Conservation (phyloP, 2,329 filamentous ascomycete genomes). For the Teratosphaeria destructans region DNA sequence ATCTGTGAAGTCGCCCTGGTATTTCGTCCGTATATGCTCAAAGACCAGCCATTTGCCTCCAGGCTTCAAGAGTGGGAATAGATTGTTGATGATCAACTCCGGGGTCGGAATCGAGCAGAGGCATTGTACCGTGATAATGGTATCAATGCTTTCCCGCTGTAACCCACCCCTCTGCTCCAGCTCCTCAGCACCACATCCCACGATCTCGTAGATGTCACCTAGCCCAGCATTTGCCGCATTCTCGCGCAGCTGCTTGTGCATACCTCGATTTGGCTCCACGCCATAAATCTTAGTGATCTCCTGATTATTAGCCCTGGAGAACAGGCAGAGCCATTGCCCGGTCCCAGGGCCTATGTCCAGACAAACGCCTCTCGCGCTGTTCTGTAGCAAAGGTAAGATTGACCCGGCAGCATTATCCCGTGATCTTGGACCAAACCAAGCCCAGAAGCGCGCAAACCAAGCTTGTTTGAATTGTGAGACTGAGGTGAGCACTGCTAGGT, state of each 20-base stretch:
- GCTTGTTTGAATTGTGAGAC: constrained; percentile 26
- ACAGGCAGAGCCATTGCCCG: constrained; percentile 51
- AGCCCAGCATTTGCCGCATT: constrained; percentile 45
- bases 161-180: constrained; percentile 37
- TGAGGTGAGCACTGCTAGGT: constrained; percentile 17
- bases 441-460: constrained; percentile 57
- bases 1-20: constrained; percentile 20
- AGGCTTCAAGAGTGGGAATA: constrained; percentile 50
- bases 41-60: constrained; percentile 54
- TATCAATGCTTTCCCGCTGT: constrained; percentile 43
- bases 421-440: constrained; percentile 41
- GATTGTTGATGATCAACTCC: constrained; percentile 42
- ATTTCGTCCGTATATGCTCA: constrained; percentile 45
- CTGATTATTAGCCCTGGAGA: constrained; percentile 25
- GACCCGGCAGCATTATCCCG: constrained; percentile 31
- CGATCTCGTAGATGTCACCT: constrained; percentile 48
- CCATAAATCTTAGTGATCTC: constrained; percentile 43
- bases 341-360: constrained; percentile 54
- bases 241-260: constrained; percentile 39
- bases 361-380: constrained; percentile 43
- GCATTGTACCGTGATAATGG: constrained; percentile 51
- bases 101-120: constrained; percentile 55
- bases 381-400: constrained; percentile 44
- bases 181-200: constrained; percentile 53
- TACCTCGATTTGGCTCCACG: constrained; percentile 51